phyloP scores from a whole-genome alignment of 257 asterid species.

The Coffea eugenioides region DNA sequence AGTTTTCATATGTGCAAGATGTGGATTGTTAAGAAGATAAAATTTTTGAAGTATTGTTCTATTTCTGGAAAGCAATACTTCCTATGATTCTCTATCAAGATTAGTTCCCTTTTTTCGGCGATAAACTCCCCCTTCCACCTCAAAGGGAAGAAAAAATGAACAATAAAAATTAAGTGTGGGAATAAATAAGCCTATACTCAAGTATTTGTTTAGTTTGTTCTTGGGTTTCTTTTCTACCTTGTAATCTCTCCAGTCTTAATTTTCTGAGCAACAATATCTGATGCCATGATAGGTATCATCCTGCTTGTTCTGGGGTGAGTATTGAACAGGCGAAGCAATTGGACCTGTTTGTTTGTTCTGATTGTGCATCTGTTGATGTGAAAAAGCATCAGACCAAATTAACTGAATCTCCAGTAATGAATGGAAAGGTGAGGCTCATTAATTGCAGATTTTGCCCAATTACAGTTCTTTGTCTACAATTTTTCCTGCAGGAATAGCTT shows the following conservation, averaged over 20 bases:
- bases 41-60: background rate
- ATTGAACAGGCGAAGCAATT: slow-evolving; percentile 45
- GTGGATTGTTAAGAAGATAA: background rate
- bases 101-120: background rate
- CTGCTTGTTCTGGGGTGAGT: slow-evolving; percentile 57
- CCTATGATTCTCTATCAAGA: background rate
- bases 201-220: background rate
- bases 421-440: slow-evolving; percentile 37
- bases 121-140: background rate
- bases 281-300: slow-evolving; percentile 63
- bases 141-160: background rate
- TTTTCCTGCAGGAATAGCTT: background rate
- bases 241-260: background rate
- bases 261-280: background rate
- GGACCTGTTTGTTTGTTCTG: slow-evolving; percentile 51
- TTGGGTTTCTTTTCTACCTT: background rate
- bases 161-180: background rate
- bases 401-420: slow-evolving; percentile 15
- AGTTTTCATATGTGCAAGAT: background rate
- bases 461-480: background rate
- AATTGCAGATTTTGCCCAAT: background rate
- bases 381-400: slow-evolving; percentile 29
- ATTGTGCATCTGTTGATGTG: slow-evolving; percentile 37
- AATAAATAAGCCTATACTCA: background rate
- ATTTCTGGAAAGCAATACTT: background rate